Percentiles rank a stretch among this genome's conserved stretches.
These are phyloP conservation scores for Bacterosira constricta DNA, from an alignment of 108 stramenopile species.

Conservation along the genomic window DNA sequence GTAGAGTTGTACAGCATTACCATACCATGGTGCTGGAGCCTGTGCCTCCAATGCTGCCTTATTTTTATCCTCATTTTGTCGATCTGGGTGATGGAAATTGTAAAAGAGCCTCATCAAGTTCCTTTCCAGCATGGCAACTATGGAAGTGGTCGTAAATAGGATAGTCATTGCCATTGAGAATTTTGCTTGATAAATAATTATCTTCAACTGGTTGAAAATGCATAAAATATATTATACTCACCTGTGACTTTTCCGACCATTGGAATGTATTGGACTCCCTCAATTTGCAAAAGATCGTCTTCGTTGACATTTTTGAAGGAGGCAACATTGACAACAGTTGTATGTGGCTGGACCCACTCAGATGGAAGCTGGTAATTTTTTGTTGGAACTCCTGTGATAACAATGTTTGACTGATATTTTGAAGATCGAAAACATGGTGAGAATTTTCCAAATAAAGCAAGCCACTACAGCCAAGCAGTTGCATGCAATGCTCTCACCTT, in stretches of 20 bases:
- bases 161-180: not conserved
- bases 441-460: not conserved
- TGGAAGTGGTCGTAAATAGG: not conserved
- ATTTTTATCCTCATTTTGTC: conserved; percentile 29
- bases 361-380: conserved; percentile 90
- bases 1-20: conserved; percentile 57
- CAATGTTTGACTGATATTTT: conserved; percentile 70
- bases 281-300: conserved; percentile 81
- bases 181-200: not conserved
- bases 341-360: conserved; percentile 90
- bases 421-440: not conserved
- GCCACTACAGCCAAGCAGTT: not conserved
- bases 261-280: conserved; percentile 91
- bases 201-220: not conserved
- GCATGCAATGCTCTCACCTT: conserved; percentile 54
- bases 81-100: conserved; percentile 84
- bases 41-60: conserved; percentile 9
- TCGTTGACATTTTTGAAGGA: conserved; percentile 96
- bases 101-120: conserved; percentile 92
- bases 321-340: conserved; percentile 95
- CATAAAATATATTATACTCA: not conserved
- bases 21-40: conserved; percentile 37
- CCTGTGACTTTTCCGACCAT: conserved; percentile 96
- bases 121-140: conserved; percentile 91
- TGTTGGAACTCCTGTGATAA: conserved; percentile 94